Evolutionary conservation across 225 moss, liverwort and hornwort species (phyloP), one percentile per base, ranked within the genome.

Genomic region (Pleurozium schreberi): DNA sequence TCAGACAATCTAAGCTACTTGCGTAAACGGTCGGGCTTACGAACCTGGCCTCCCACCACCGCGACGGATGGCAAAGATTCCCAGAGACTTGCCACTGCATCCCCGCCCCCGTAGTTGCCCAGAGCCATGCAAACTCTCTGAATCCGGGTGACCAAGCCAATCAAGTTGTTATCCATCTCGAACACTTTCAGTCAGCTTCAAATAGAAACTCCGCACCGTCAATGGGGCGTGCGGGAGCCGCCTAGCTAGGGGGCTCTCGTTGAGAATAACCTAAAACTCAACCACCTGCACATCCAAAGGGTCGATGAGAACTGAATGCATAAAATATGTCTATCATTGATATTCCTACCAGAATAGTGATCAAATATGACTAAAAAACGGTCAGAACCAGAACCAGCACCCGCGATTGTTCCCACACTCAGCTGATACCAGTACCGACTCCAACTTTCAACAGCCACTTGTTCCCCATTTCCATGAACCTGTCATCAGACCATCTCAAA

Each of bases 101-200:
- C 94, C 73, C 96, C 98, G 52, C 96, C 98, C 88, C 97, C 97
- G 89, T 95, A 94, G 55, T 98, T 97, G 78, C 98, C 98, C 73
- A 98, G 97, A 80, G 96, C 95, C 42, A 97, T 98, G 90, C 98
- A 98, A 64, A 96, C 98, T 90, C 97, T 93, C 89, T 98, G 98
- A 88, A 98, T 98, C 92, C 98, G 95, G 67, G 97, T 98, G 50
- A 98, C 98, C 90, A 98, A 92, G 75, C 97, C 98, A 81, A 98
- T 98, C 90, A 98, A 92, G 85, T 88, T 96, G 82, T 93, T 97
- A 89, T 98, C 98, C 98, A 98, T 98, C 81, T 84, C 71, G 74
- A 67, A 71, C 47, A 73, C 81, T 82, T 86, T 89, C 76, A 73
- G 65, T 87, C 86, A 81, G 76, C 84, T 88, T 77, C 84, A 73